These are phyloP conservation scores for Verbascum thapsus DNA, from an alignment of 257 asterid species.

Conservation along the genomic window DNA sequence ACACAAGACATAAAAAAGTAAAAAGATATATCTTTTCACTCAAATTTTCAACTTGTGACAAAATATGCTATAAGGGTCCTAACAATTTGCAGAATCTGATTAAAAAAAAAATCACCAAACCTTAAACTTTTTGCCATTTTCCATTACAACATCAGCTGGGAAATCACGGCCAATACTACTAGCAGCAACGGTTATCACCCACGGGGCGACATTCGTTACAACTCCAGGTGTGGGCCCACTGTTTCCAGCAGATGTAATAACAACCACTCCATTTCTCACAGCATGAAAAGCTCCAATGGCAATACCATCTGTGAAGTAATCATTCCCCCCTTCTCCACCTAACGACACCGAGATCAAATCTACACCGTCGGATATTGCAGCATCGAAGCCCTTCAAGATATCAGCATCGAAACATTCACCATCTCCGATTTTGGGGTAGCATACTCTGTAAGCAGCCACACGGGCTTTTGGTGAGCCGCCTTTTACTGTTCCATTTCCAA, in stretches of 20 bases:
- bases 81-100: too few relatives aligned
- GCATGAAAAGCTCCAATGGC: slow-evolving; percentile 72
- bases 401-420: slow-evolving; percentile 58
- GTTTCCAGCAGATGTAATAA: slow-evolving; percentile 68
- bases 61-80: too few relatives aligned
- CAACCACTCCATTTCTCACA: slow-evolving; percentile 47
- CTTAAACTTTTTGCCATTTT: slow-evolving; percentile 37
- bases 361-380: slow-evolving; percentile 72
- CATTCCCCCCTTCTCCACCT: slow-evolving; percentile 59
- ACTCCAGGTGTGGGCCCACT: slow-evolving; percentile 38
- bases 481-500: slow-evolving; percentile 64
- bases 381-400: slow-evolving; percentile 53
- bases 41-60: too few relatives aligned
- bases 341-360: slow-evolving; percentile 66
- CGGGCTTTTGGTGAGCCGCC: slow-evolving; percentile 81
- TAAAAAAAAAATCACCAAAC: slow-evolving; percentile 24
- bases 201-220: slow-evolving; percentile 63
- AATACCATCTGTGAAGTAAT: slow-evolving; percentile 37
- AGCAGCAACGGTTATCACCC: slow-evolving; percentile 75
- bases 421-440: slow-evolving; percentile 40
- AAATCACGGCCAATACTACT: slow-evolving; percentile 58
- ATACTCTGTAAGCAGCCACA: slow-evolving; percentile 68
- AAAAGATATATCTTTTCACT: too few relatives aligned
- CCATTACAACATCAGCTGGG: slow-evolving; percentile 30
- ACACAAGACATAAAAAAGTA: not conserved